phyloP scores from a whole-genome alignment of 2,329 filamentous ascomycete species.

The Leptosphaerulina australis region DNA sequence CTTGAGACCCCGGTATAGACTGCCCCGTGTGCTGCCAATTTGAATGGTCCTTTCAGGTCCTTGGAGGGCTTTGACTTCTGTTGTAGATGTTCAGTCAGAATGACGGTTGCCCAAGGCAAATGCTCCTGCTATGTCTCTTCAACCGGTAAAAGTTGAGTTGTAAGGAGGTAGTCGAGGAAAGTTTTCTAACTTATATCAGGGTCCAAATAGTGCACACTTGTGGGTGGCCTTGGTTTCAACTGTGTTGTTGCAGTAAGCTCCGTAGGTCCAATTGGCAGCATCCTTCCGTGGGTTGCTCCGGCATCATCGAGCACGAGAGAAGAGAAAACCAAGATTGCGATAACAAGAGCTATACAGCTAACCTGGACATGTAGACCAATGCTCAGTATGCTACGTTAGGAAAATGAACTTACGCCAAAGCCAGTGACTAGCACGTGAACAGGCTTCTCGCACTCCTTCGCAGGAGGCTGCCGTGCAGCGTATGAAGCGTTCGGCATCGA shows the following conservation, averaged over 20 bases:
- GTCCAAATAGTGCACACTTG: too few species aligned
- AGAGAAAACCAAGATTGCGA: background rate
- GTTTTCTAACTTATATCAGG: too few species aligned
- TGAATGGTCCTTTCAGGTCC: too few species aligned
- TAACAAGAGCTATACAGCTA: background rate
- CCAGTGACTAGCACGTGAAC: conserved; percentile 47
- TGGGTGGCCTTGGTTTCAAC: background rate
- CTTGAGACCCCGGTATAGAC: too few species aligned
- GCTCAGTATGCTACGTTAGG: background rate
- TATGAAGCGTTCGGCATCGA: conserved; percentile 27
- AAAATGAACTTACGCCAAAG: conserved; percentile 38
- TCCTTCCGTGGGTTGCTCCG: background rate
- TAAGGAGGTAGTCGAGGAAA: too few species aligned
- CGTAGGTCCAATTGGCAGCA: background rate
- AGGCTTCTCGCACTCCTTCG: conserved; percentile 37
- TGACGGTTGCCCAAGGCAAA: too few species aligned
- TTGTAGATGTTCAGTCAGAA: too few species aligned
- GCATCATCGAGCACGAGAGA: background rate
- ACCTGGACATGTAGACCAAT: background rate
- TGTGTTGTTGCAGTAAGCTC: background rate
- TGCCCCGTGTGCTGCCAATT: too few species aligned
- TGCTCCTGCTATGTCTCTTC: too few species aligned
- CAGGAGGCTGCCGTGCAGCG: conserved; percentile 39
- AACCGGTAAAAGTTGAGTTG: too few species aligned
- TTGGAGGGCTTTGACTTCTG: too few species aligned